These are phyloP conservation scores for Entomortierella lignicola DNA, from an alignment of 192 early-diverging fungal genomes.

Conservation along the genomic window DNA sequence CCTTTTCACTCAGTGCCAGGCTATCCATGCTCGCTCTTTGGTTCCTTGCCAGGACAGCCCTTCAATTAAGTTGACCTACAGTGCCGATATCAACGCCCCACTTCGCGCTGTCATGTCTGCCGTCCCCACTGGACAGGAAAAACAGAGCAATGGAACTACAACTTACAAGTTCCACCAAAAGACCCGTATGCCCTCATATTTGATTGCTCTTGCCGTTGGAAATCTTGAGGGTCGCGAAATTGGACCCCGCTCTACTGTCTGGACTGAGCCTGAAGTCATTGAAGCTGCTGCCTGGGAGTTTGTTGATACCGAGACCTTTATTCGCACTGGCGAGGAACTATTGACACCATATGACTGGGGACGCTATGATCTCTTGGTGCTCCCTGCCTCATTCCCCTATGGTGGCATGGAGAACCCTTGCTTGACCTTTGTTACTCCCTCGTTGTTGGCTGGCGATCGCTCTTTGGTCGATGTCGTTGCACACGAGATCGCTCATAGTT, in stretches of 20 bases:
- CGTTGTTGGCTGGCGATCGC: constrained; percentile 93
- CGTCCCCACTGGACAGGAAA: constrained; percentile 71
- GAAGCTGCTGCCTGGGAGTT: constrained; percentile 96
- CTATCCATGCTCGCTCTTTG: constrained; percentile 93
- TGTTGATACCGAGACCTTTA: constrained; percentile 75
- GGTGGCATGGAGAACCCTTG: constrained; percentile 98
- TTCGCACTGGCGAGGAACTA: constrained; percentile 74
- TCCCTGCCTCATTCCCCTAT: constrained; percentile 90
- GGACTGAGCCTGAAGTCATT: constrained; percentile 93
- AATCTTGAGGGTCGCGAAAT: constrained; percentile 85
- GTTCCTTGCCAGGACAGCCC: constrained; percentile 93
- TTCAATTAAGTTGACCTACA: constrained; percentile 88
- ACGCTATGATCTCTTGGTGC: constrained; percentile 91
- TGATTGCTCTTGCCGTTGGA: constrained; percentile 95
- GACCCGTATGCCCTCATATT: constrained; percentile 93
- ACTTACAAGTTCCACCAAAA: constrained; percentile 88
- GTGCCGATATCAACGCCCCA: constrained; percentile 83
- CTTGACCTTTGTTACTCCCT: constrained; percentile 97
- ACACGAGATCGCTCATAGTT: constrained; percentile 94
- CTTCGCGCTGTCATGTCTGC: constrained; percentile 96
- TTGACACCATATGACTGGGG: constrained; percentile 97
- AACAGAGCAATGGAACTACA: constrained; percentile 60
- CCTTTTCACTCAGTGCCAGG: constrained; percentile 97
- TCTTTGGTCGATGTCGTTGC: constrained; percentile 94
- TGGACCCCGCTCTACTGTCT: constrained; percentile 94